A percentile compares a stretch with the other conserved stretches of the same genome.
phyloP scores from a whole-genome alignment of 2,329 filamentous ascomycete species.

The Clonostachys rhizophaga region DNA sequence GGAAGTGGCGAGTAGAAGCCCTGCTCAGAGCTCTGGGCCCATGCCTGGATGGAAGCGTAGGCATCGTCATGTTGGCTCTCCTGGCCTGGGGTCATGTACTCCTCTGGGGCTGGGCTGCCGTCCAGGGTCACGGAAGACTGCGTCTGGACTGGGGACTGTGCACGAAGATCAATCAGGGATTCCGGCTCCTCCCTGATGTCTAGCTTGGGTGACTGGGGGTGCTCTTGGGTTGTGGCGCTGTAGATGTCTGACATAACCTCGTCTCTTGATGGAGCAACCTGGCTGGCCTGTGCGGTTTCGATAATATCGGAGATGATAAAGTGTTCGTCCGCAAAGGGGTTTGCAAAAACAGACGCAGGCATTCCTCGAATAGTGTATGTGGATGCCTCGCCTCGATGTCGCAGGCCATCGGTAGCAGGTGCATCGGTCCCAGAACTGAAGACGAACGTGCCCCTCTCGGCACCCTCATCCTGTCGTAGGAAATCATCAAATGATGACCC shows the following conservation, averaged over 20 bases:
- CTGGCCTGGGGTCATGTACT: conserved; percentile 48
- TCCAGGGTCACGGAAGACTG: conserved; percentile 25
- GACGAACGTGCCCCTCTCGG: conserved; percentile 50
- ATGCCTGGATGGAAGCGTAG: conserved; percentile 60
- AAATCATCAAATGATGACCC: conserved; percentile 56
- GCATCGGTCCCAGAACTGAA: conserved; percentile 51
- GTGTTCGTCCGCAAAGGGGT: conserved; percentile 57
- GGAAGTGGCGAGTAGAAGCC: conserved; percentile 59
- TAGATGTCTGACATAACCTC: conserved; percentile 51
- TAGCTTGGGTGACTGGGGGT: conserved; percentile 13
- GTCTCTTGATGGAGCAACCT: conserved; percentile 38
- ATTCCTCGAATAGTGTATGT: conserved; percentile 32
- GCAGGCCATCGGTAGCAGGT: conserved; percentile 29
- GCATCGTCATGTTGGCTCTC: conserved; percentile 35
- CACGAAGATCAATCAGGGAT: conserved; percentile 17
- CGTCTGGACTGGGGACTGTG: conserved; percentile 5
- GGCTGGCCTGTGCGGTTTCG: conserved; percentile 26
- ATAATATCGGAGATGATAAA: conserved; percentile 45
- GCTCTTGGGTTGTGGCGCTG: conserved; percentile 45
- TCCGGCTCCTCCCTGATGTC: conserved; percentile 15
- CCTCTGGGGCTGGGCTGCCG: conserved; percentile 28
- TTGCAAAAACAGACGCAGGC: conserved; percentile 40
- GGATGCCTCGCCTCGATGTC: conserved; percentile 20
- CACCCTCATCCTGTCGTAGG: conserved; percentile 41
- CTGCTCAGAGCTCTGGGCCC: conserved; percentile 48